phyloP scores from a whole-genome alignment of 805 yeast genomes.

The Candida montana region DNA sequence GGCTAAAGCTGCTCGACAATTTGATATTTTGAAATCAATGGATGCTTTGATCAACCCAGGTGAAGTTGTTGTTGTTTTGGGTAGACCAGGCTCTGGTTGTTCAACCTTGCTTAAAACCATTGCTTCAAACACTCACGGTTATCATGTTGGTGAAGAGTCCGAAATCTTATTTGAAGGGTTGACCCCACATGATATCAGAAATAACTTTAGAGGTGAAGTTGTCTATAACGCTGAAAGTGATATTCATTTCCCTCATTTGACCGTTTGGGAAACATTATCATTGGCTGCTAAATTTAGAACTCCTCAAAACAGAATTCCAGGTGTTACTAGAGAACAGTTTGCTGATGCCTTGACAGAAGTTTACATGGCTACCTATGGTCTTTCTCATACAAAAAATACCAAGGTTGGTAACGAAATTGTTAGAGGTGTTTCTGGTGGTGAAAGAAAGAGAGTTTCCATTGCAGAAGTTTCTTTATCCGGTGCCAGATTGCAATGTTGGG shows the following conservation, averaged over 20 bases:
- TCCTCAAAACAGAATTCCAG: conserved; percentile 56
- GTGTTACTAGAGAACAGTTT: conserved; percentile 49
- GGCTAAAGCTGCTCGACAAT: conserved; percentile 24
- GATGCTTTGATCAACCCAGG: conserved; percentile 60
- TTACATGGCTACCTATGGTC: conserved; percentile 42
- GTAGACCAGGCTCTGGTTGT: conserved; percentile 79
- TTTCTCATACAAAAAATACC: conserved; percentile 50
- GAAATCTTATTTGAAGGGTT: conserved; percentile 50
- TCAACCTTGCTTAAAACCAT: conserved; percentile 60
- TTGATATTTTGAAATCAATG: conserved; percentile 52
- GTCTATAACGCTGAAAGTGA: conserved; percentile 67
- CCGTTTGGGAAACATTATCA: conserved; percentile 60
- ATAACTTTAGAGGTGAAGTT: conserved; percentile 61
- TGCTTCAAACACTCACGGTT: conserved; percentile 56
- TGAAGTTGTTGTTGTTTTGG: conserved; percentile 62
- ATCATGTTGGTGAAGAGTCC: conserved; percentile 42
- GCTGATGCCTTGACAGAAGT: conserved; percentile 50
- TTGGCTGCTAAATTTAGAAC: conserved; percentile 60
- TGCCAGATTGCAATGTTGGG: conserved; percentile 44
- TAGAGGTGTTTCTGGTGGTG: conserved; percentile 70
- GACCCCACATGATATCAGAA: conserved; percentile 42
- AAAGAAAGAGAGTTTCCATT: conserved; percentile 62
- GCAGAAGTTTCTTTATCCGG: conserved; percentile 50
- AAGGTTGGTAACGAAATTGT: conserved; percentile 58
- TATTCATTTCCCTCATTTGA: conserved; percentile 60